These are phyloP conservation scores for Climacium dendroides DNA, from an alignment of 225 moss, liverwort and hornwort species.

Conservation along the genomic window DNA sequence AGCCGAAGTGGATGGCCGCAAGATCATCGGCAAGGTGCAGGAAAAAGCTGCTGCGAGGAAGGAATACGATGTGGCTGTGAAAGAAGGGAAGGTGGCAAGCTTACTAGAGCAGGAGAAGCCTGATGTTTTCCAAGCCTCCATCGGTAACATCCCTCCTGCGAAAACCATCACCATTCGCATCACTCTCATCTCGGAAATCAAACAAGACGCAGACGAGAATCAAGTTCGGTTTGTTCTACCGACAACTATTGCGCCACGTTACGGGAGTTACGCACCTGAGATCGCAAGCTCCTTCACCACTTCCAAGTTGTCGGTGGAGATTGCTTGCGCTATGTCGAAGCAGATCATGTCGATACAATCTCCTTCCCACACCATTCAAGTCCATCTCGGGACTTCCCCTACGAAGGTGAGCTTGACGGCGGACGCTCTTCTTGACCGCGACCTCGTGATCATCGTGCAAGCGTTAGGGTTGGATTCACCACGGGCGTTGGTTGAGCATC, in stretches of 20 bases:
- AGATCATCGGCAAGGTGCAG: conserved; percentile 20
- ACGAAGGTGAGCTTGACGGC: conserved; percentile 11
- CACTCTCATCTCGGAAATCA: conserved; percentile 27
- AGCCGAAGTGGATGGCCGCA: conserved; percentile 23
- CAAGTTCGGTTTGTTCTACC: conserved; percentile 44
- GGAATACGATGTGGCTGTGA: conserved; percentile 22
- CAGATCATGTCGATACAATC: conserved; percentile 36
- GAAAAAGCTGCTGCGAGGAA: conserved; percentile 19
- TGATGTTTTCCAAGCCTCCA: conserved; percentile 31
- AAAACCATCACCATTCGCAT: conserved; percentile 19
- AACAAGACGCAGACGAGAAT: conserved; percentile 44
- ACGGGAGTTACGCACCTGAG: neutral
- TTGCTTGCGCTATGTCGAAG: conserved; percentile 16
- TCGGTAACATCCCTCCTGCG: conserved; percentile 34
- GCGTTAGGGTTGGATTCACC: conserved; percentile 13
- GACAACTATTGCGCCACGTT: conserved; percentile 31
- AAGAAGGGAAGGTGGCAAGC: conserved; percentile 21
- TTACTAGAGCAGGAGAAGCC: conserved; percentile 23
- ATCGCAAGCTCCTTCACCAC: neutral
- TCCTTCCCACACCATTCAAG: conserved; percentile 33
- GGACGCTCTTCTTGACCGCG: conserved; percentile 13
- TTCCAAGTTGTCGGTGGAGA: conserved; percentile 6
- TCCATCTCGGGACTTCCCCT: neutral
- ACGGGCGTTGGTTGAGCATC: conserved; percentile 28
- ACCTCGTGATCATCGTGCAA: conserved; percentile 30